Evolutionary conservation across 371 early-diverging fungal genomes (phyloP), one percentile per base, ranked within the genome.

Genomic region (Zychaea mexicana): DNA sequence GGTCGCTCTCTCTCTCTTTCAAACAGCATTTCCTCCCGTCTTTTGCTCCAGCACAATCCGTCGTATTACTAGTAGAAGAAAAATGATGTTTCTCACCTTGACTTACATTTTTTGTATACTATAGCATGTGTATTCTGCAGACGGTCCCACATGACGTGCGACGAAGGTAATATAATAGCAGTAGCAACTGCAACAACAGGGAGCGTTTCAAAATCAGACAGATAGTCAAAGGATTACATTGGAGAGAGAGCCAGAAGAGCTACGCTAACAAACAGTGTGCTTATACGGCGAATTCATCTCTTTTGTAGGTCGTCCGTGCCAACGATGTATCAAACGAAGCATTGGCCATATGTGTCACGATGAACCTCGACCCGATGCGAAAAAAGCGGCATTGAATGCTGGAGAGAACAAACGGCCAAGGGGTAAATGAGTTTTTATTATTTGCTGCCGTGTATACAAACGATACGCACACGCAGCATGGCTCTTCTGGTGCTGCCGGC

Each of bases 311-410:
- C 87, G 96, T 10, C 96, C 96, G 13, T 96, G 96, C 71, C 90
- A 91, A 71, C 89, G 96, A 26, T 96, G 96, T 69, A 89, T 96
- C 61, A 93, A 93, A 73, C 83, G 95, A 47, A 90, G 88, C 68
- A 96, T 96, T 68, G 91, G 91, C 17, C 93, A 94, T 69, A 70
- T 94, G 61, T 96, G 96, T 74, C 90, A 90, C 33, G 70, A 70
- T 30, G 92, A 93, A 64, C 76, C 84, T 19, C 49, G 49, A 47
- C 49, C 49, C 24, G 49, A 47, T 26, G 49, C 49, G 24, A 47
- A 47, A 47, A 47, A 47, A 47, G 49, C 24, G 49, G 49, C 49
- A 47, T 47, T 47, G 49, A 47, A 47, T 21, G 49, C 24, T 47
- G 49, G 49, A 47, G 49, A 47, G 49, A 47, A 47, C 49, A 47